A percentile compares a stretch with the other conserved stretches of the same genome.
Evolutionary conservation across 208 protist species (phyloP).

Genomic region (Crithidia sp.): DNA sequence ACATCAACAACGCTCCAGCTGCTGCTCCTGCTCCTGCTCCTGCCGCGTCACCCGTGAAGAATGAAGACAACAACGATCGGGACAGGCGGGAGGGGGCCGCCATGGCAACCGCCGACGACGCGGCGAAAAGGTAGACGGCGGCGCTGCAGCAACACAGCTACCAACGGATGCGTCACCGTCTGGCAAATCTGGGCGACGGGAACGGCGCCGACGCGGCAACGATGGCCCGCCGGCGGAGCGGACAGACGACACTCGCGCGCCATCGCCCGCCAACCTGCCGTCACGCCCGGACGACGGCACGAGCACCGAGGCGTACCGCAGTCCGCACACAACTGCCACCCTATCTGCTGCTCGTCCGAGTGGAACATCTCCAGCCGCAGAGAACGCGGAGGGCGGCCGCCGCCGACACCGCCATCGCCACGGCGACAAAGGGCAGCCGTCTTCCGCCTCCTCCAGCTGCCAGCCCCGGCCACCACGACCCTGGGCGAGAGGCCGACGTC

Average conservation of each 20-base stretch:
- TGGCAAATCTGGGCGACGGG: slow-evolving; percentile 4
- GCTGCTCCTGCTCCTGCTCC: neutral
- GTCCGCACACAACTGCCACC: neutral
- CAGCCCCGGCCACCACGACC: neutral
- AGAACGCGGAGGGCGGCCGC: neutral
- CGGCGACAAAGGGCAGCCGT: neutral
- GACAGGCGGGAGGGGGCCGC: slow-evolving; percentile 8
- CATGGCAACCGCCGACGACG: slow-evolving; percentile 18
- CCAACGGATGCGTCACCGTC: neutral
- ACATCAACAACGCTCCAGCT: neutral
- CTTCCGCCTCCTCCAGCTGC: neutral
- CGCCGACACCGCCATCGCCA: slow-evolving; percentile 22
- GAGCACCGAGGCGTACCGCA: slow-evolving; percentile 1
- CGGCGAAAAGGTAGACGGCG: neutral
- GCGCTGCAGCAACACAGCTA: neutral
- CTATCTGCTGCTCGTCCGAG: neutral
- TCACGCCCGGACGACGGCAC: slow-evolving; percentile 1
- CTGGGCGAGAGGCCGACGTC: neutral
- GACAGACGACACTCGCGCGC: slow-evolving; percentile 12
- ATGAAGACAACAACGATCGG: neutral
- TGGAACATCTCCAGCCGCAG: neutral
- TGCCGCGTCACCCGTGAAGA: neutral
- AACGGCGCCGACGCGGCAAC: slow-evolving; percentile 5
- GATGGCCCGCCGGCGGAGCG: slow-evolving; percentile 11
- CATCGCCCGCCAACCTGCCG: slow-evolving; percentile 8